Conservation (phyloP, 331 rosid species). For the Acacia pycnantha region DNA sequence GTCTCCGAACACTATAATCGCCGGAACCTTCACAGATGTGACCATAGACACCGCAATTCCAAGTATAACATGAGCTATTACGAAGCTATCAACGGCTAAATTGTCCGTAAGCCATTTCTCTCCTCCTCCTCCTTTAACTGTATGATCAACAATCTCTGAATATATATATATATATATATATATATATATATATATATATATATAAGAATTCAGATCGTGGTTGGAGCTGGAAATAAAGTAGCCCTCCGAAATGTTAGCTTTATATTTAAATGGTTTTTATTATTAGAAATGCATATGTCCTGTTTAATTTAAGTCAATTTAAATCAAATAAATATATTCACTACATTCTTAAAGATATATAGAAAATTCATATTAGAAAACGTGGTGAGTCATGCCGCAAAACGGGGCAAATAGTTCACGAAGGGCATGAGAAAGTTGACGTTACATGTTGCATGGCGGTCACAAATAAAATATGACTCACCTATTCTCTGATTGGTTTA, state of each 20-base stretch:
- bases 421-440: not conserved
- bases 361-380: not conserved
- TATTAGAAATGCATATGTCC: too few relatives aligned
- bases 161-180: not conserved
- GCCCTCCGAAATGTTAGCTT: not conserved
- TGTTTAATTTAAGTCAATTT: too few relatives aligned
- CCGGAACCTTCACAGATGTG: conserved; percentile 20
- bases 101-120: not conserved
- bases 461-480: not conserved
- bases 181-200: not conserved
- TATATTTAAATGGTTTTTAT: not conserved
- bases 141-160: not conserved
- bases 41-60: not conserved
- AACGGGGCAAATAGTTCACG: not conserved
- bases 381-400: not conserved
- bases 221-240: not conserved
- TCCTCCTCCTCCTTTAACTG: not conserved
- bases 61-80: not conserved
- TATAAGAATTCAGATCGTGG: not conserved
- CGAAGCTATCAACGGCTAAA: not conserved
- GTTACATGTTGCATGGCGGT: not conserved
- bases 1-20: conserved; percentile 41
- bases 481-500: not conserved
- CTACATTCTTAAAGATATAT: not conserved
- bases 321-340: not conserved